phyloP scores from a whole-genome alignment of 805 yeast genomes.

The Candida broadrunensis region DNA sequence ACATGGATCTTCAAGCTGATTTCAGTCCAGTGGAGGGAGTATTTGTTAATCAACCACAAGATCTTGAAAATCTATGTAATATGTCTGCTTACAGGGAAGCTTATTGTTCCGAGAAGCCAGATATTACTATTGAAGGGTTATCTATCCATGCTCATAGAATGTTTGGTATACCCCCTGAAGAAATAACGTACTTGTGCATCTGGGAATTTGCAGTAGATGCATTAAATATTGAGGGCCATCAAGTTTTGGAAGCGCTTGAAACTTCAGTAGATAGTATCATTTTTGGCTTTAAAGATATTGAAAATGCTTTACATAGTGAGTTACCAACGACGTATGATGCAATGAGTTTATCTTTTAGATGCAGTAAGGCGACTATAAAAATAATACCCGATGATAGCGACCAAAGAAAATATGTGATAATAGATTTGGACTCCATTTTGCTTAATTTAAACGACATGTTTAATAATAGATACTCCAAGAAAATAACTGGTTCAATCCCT shows the following conservation, averaged over 20 bases:
- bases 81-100: constrained; percentile 18
- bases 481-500: constrained; percentile 51
- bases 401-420: constrained; percentile 5
- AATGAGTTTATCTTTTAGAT: constrained; percentile 55
- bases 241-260: constrained; percentile 40
- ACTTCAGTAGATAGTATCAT: constrained; percentile 47
- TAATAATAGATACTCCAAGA: constrained; percentile 58
- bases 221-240: constrained; percentile 49
- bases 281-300: constrained; percentile 68
- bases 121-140: constrained; percentile 56
- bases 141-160: constrained; percentile 82
- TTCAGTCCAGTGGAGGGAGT: constrained; percentile 52
- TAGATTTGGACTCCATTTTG: constrained; percentile 19
- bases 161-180: constrained; percentile 88
- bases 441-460: constrained; percentile 67
- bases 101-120: constrained; percentile 24
- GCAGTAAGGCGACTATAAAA: constrained; percentile 45
- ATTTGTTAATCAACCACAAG: constrained; percentile 24
- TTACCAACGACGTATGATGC: constrained; percentile 64
- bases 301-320: constrained; percentile 64
- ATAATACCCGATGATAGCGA: constrained; percentile 17
- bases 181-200: constrained; percentile 83
- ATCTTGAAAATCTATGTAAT: constrained; percentile 19
- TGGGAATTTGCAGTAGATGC: constrained; percentile 82
- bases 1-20: constrained; percentile 87